phyloP scores from a whole-genome alignment of 345 rosid genomes.

The Mercurialis annua region DNA sequence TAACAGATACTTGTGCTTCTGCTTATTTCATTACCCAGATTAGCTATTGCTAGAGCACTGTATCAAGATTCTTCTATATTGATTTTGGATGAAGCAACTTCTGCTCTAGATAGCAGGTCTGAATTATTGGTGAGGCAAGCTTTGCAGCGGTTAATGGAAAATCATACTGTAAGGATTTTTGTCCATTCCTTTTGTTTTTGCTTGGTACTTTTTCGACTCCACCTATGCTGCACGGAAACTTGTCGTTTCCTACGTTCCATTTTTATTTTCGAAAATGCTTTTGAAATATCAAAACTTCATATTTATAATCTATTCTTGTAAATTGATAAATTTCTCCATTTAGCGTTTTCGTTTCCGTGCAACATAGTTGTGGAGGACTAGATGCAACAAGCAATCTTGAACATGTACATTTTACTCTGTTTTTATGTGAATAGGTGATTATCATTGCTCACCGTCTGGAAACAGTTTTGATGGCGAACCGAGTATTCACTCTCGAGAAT shows the following conservation, averaged over 20 bases:
- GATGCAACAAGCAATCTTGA: background rate
- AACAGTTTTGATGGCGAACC: conserved; percentile 75
- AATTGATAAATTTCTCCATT: background rate
- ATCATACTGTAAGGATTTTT: conserved; percentile 58
- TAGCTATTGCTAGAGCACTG: conserved; percentile 92
- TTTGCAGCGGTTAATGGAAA: conserved; percentile 65
- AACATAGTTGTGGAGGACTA: conserved; percentile 1
- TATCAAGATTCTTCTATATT: conserved; percentile 74
- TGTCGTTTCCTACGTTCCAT: too few relatives aligned
- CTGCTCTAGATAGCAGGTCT: conserved; percentile 88
- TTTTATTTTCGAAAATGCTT: too few relatives aligned
- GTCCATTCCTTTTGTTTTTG: too few relatives aligned
- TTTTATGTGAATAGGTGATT: conserved; percentile 46
- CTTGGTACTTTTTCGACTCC: too few relatives aligned
- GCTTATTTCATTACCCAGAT: conserved; percentile 39
- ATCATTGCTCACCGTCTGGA: conserved; percentile 92
- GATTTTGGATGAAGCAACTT: conserved; percentile 97
- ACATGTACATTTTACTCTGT: background rate
- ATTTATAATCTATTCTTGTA: background rate
- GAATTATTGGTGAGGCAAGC: conserved; percentile 89
- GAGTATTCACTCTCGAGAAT: conserved; percentile 56
- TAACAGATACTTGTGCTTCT: background rate
- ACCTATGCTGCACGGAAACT: too few relatives aligned
- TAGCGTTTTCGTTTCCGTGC: background rate
- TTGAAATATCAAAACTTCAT: too few relatives aligned